phyloP scores from a whole-genome alignment of 495 filamentous ascomycete species.

The Parachaetomium inaequale region DNA sequence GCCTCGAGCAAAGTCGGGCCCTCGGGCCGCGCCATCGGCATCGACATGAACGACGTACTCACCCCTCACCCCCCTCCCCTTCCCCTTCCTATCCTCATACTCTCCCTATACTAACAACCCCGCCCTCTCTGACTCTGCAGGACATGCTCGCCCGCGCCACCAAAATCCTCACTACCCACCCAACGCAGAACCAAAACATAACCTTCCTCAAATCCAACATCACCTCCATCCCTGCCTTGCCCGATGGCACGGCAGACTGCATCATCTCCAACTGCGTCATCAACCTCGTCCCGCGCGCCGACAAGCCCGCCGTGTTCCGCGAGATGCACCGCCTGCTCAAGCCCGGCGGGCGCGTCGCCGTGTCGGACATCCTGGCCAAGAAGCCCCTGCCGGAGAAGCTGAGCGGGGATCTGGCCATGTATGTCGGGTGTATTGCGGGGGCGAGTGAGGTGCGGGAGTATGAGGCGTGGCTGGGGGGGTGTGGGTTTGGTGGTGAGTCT shows the following conservation, averaged over 20 bases:
- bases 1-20: conserved; percentile 55
- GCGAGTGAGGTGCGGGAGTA: conserved; percentile 54
- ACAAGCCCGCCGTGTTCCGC: conserved; percentile 55
- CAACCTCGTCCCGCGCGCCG: conserved; percentile 57
- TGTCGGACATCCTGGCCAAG: conserved; percentile 62
- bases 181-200: background rate
- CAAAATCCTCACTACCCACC: conserved; percentile 35
- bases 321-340: conserved; percentile 62
- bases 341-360: conserved; percentile 57
- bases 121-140: conserved; percentile 36
- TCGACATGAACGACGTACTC: conserved; percentile 63
- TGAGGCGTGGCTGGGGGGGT: conserved; percentile 50
- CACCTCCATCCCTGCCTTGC: conserved; percentile 50
- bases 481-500: conserved; percentile 53
- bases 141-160: conserved; percentile 59
- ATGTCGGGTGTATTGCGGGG: conserved; percentile 61
- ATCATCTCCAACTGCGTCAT: conserved; percentile 59
- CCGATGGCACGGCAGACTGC: conserved; percentile 47
- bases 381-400: conserved; percentile 50
- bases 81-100: background rate
- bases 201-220: conserved; percentile 42
- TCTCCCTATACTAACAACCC: background rate
- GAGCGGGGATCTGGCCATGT: conserved; percentile 46
- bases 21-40: conserved; percentile 54
- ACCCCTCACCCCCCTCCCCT: background rate